Percentiles rank a stretch among this genome's conserved stretches.
Conservation (phyloP, 306 rosid genomes). For the Casuarina equisetifolia region DNA sequence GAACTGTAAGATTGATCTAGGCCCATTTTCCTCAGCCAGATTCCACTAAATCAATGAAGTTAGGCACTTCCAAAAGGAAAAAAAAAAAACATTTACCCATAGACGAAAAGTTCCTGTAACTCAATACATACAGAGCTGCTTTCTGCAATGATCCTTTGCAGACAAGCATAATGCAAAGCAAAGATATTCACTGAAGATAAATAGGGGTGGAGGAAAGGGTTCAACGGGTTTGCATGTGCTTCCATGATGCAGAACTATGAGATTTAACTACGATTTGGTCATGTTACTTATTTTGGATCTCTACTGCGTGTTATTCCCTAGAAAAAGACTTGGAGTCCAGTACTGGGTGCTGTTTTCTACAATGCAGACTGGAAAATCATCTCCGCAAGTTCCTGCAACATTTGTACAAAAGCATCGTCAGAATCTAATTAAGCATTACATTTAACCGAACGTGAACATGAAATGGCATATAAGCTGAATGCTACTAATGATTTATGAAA, state of each 20-base stretch:
- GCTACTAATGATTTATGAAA: background rate
- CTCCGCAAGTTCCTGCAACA: slow-evolving; percentile 95
- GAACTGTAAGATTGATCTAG: background rate
- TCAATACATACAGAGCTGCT: slow-evolving; percentile 2
- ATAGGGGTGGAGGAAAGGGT: background rate
- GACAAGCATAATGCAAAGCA: too few relatives aligned
- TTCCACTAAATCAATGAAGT: background rate
- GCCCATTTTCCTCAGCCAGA: background rate
- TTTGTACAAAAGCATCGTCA: slow-evolving; percentile 8
- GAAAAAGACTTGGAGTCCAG: slow-evolving; percentile 1
- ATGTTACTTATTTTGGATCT: slow-evolving; percentile 13
- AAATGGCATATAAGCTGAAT: background rate
- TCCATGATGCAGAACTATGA: slow-evolving; percentile 2
- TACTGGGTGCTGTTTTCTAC: slow-evolving; percentile 34
- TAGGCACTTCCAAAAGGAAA: background rate
- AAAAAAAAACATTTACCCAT: background rate
- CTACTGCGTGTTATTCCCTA: slow-evolving; percentile 8
- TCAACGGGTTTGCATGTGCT: background rate
- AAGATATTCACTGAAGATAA: too few relatives aligned
- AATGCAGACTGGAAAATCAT: slow-evolving; percentile 79
- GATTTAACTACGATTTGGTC: background rate
- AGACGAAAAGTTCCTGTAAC: background rate
- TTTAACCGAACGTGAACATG: background rate
- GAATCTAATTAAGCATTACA: background rate
- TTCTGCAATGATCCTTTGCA: background rate